Conservation (phyloP, 768 basidiomycete species). For the Cyathus striatus region DNA sequence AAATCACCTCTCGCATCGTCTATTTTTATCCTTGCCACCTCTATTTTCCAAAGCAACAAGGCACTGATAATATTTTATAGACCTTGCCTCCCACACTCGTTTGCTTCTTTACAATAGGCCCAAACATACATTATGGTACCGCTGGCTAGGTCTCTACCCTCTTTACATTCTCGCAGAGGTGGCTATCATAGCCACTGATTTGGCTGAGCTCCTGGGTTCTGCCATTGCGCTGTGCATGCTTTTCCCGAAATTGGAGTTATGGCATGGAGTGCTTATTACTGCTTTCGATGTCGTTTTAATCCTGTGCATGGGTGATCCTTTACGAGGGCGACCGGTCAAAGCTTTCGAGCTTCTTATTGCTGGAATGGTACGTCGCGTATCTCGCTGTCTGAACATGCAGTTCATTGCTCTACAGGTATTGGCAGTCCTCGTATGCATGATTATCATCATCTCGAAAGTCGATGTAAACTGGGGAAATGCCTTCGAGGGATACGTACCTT, state of each 20-base stretch:
- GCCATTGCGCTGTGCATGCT: slow-evolving; percentile 78
- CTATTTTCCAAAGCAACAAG: too few species aligned
- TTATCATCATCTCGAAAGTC: slow-evolving; percentile 68
- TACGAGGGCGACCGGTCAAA: slow-evolving; percentile 59
- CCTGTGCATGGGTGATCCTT: slow-evolving; percentile 66
- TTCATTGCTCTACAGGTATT: slow-evolving; percentile 38
- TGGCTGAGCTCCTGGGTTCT: slow-evolving; percentile 78
- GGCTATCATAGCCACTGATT: slow-evolving; percentile 72
- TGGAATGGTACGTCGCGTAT: slow-evolving; percentile 41
- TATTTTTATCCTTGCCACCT: neutral
- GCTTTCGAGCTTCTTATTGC: slow-evolving; percentile 66
- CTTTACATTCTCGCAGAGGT: slow-evolving; percentile 62
- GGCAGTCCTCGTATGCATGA: slow-evolving; percentile 74
- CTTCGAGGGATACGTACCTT: slow-evolving; percentile 76
- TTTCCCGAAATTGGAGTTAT: slow-evolving; percentile 63
- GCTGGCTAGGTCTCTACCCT: slow-evolving; percentile 61
- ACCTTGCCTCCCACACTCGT: slow-evolving; percentile 55
- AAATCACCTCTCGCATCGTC: too few species aligned
- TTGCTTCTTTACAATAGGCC: slow-evolving; percentile 61
- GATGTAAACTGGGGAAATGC: slow-evolving; percentile 66
- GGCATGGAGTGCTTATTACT: slow-evolving; percentile 68
- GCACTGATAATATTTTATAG: slow-evolving; percentile 19
- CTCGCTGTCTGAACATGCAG: neutral
- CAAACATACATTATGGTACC: slow-evolving; percentile 47
- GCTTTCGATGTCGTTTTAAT: slow-evolving; percentile 65